Evolutionary conservation across 768 basidiomycete species (phyloP), one percentile per base, ranked within the genome.

Genomic region (Terana coerulea): DNA sequence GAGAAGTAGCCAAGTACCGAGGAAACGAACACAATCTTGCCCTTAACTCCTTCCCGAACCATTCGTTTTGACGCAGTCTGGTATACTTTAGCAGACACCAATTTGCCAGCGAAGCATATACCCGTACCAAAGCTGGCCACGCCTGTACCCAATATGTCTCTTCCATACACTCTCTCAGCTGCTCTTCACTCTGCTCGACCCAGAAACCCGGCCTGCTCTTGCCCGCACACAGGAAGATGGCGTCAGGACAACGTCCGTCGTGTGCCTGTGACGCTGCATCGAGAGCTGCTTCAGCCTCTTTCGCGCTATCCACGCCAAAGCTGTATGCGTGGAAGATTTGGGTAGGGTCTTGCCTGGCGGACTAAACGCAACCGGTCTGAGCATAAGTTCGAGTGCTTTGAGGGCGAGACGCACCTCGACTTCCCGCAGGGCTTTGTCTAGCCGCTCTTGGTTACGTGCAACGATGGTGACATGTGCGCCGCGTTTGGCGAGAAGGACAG

Each of bases 381-480:
- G n/a, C n/a, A n/a, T n/a, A n/a, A n/a, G n/a, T n/a, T 15, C 41
- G 21, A 50, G 30, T 24, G 22, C 25, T 34, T 55, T 29, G 14
- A n/a, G n/a, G n/a, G n/a, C n/a, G n/a, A 7, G 17, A 54, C 78
- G 29, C 48, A 88, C 91, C 76, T 93, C 83, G 24, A 95, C 65
- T 37, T 76, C 69, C 28, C 66, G 69, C 21, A 88, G 60, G 0
- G 91, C 88, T 14, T 67, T 70, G 47, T 81, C 75, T 10, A 94
- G 69, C 52, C 78, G 82, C 39, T 71, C 72, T 59, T 86, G 75
- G 46, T 86, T 82, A 11, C 91, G 76, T 6, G 91, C 92, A 9
- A 95, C 86, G 53, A 95, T 91, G 6, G 88, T 90, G 3, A 95
- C 84, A 55, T 91, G 76, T 0, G 92, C 91, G 0, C 94, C 93